Evolutionary conservation across 805 yeast genomes (phyloP), one percentile per base, ranked within the genome.

Genomic region (Lachancea fermentati): DNA sequence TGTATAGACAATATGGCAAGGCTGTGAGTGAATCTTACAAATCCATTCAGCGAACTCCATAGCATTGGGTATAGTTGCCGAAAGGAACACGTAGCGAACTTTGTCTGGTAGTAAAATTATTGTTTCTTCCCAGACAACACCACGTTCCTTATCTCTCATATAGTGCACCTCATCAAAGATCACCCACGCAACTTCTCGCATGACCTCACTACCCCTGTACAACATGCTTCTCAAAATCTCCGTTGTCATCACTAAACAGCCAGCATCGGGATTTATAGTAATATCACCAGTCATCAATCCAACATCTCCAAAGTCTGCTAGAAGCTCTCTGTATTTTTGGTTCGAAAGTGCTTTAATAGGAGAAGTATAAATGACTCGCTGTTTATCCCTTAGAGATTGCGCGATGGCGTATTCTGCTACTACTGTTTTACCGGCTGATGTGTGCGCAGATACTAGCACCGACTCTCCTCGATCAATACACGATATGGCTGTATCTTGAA

Each of bases 101-200:
- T 89, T 89, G 54, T 94, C 97, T 3, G 99, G 99, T 32, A 93
- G 71, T 58, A 93, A 69, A 43, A 93, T 93, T 49, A 93, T 91
- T 12, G 97, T 91, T 65, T 93, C 99, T 67, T 93, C 99, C 99
- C 99, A 93, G 26, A 93, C 98, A 39, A 93, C 99, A 62, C 99
- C 99, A 67, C 99, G 79, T 51, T 88, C 93, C 53, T 87, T 83
- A 62, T 93, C 99, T 67, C 97, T 81, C 94, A 93, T 93, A 65
- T 93, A 93, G 67, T 93, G 99, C 34, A 93, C 96, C 62, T 93
- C 99, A 65, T 93, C 99, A 50, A 93, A 93, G 30, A 93, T 80
- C 37, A 93, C 98, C 96, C 96, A 93, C 0, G 96, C 96, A 31
- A 93, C 97, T 71, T 93, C 99, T 63, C 99, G 76, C 91, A 93